Base-by-base conservation (phyloP, 139 green algal species). In the Chlorella ohadii region DNA sequence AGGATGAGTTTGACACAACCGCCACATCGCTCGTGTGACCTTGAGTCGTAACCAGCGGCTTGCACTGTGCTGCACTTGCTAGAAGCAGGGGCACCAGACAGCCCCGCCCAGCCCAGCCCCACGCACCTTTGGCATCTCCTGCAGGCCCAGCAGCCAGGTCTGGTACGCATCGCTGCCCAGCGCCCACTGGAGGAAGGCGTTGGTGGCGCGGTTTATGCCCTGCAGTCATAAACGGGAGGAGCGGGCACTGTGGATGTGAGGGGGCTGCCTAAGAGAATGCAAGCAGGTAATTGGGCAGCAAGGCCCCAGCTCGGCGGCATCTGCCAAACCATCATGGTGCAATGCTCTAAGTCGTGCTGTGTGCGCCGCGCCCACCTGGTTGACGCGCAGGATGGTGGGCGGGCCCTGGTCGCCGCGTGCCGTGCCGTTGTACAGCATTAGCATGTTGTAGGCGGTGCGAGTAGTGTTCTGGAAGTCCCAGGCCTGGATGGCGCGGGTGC, bases 351-450 rank as follows among this genome's bases (percentile, higher is more conserved):
- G n/a, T n/a, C n/a, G n/a, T n/a, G n/a, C n/a, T n/a, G n/a, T n/a
- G 9, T n/a, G 59, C 6, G 34, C 41, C 38, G 41, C 17, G 19
- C 2, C 22, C 75, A 87, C 83, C 83, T 85, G 78, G 78, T 88
- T 88, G 25, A 88, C 47, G 33, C 84, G 78, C 33, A 86, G 57
- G 61, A 87, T 55, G 56, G 51, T 70, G 25, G 85, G 87, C 0
- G 82, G 77, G 2, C 83, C 67, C 9, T 83, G 44, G 22, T 44
- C 61, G 9, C 23, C 39, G 28, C 67, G 63, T 47, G 71, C 70
- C 0, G 90, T 93, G 47, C 87, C 83, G 12, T 93, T 93, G 70
- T 90, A 93, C n/a, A 75, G 90, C 51, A 93, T 38, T n/a, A 51
- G 66, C 11, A 89, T 38, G 15, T 51, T 68, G 34, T 89, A 88